Evolutionary conservation across 441 rosid species (phyloP), one percentile per base, ranked within the genome.

Genomic region (Gossypium schwendimanii): DNA sequence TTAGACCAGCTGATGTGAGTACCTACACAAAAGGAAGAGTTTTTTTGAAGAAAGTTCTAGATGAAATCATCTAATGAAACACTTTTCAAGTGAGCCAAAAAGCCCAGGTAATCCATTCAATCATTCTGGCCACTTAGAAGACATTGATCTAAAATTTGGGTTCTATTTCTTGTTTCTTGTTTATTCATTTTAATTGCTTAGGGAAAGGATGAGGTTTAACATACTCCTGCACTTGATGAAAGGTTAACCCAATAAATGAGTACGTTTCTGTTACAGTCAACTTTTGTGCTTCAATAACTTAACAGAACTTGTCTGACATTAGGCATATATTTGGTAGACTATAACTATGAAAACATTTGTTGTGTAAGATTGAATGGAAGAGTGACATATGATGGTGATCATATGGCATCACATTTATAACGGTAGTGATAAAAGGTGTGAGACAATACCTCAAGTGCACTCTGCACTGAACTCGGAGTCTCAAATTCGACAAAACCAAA

Each of bases 401-500:
- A 24, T 26, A 7, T 14, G 7, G 10, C 28, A 68, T 17, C 58
- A 41, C 58, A 70, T 18, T 20, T 18, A 55, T 14, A 64, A 33
- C 24, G 70, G 31, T 55, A 36, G 10, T 68, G 14, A 69, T 14
- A 75, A 79, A 53, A 57, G 31, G 39, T 62, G 53, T 45, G 36
- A 53, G 41, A 36, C 36, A 33, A 65, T 93, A 93, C 98, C 95
- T 87, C 84, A 54, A 92, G 80, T 6, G 99, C 99, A 76, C 66
- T 76, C 68, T 88, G 88, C 89, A 87, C 84, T 28, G 98, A 87
- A 70, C 75, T 80, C 47, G 83, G 78, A 20, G 84, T 79, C 84
- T 89, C 97, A 63, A 95, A 95, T 80, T 93, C 97, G 72, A 95
- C 98, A 79, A 95, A 95, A 45, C 99, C 97, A 78, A 95, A 95